Percentiles rank a stretch among this genome's conserved stretches.
These are phyloP conservation scores for Coccinonectria pachysandricola DNA, from an alignment of 2,329 filamentous ascomycete genomes.

Conservation along the genomic window DNA sequence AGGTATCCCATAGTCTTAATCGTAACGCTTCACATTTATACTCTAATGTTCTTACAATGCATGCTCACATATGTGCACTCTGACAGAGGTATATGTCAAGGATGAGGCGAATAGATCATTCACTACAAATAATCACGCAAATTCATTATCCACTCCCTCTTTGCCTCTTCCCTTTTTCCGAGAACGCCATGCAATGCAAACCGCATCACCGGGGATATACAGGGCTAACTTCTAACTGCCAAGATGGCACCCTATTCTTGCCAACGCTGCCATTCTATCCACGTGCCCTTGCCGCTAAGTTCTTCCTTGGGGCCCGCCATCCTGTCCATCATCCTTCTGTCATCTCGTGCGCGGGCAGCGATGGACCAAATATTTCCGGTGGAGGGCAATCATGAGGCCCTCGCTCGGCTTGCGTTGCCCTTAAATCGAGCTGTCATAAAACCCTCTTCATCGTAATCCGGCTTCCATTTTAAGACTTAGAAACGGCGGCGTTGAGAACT, in stretches of 20 bases:
- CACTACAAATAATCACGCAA: slow-evolving; percentile 21
- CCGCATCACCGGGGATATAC: slow-evolving; percentile 26
- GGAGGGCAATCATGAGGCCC: slow-evolving; percentile 6
- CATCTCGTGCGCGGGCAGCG: too few species aligned
- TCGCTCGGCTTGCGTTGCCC: slow-evolving; percentile 11
- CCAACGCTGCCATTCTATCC: slow-evolving; percentile 7
- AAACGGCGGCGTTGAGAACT: slow-evolving; percentile 65
- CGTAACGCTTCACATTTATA: too few species aligned
- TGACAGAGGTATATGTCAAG: too few species aligned
- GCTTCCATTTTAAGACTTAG: too few species aligned
- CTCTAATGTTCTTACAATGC: too few species aligned
- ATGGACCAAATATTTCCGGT: slow-evolving; percentile 10
- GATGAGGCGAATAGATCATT: slow-evolving; percentile 15
- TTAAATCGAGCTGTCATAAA: slow-evolving; percentile 13
- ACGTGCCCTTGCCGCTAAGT: slow-evolving; percentile 8
- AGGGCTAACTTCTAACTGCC: slow-evolving; percentile 10
- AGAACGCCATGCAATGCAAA: slow-evolving; percentile 31
- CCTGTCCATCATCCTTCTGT: too few species aligned
- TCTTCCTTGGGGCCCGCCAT: too few species aligned
- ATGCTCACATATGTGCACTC: too few species aligned
- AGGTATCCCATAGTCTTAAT: too few species aligned
- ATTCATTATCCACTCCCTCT: slow-evolving; percentile 21
- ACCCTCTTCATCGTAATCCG: too few species aligned
- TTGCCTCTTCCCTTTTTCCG: slow-evolving; percentile 22
- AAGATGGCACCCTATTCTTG: slow-evolving; percentile 6